Conservation (phyloP, 1,284 basidiomycete genomes). For the Exobasidium rhododendri region DNA sequence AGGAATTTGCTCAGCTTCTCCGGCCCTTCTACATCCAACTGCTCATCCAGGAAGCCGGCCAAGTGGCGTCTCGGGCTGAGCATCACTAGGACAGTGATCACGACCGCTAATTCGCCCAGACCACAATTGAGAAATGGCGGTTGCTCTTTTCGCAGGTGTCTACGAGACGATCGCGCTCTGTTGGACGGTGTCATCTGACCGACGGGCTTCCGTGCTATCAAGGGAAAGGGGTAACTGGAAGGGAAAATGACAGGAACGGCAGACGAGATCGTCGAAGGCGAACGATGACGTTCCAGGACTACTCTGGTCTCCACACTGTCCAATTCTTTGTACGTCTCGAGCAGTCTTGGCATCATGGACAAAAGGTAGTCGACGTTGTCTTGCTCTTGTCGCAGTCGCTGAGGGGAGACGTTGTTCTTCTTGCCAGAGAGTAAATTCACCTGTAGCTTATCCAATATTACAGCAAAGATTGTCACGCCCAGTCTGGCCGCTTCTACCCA, state of each 20-base stretch:
- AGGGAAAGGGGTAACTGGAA: conserved; percentile 84
- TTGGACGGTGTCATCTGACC: conserved; percentile 32
- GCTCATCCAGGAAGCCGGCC: conserved; percentile 65
- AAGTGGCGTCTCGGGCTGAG: conserved; percentile 76
- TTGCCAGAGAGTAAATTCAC: conserved; percentile 60
- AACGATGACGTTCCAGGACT: conserved; percentile 68
- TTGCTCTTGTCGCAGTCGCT: conserved; percentile 66
- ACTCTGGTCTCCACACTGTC: conserved; percentile 66
- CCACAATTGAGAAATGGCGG: conserved; percentile 66
- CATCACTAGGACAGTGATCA: conserved; percentile 76
- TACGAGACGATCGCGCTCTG: conserved; percentile 29
- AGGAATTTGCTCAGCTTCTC: conserved; percentile 65
- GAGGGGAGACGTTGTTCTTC: conserved; percentile 12
- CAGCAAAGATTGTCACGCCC: conserved; percentile 61
- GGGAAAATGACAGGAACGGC: conserved; percentile 80
- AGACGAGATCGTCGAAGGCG: conserved; percentile 63
- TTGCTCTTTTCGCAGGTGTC: conserved; percentile 25
- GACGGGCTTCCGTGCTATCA: conserved; percentile 69
- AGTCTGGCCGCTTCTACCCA: conserved; percentile 89
- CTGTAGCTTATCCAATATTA: conserved; percentile 87
- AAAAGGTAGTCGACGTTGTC: conserved; percentile 88
- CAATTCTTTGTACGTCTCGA: conserved; percentile 84
- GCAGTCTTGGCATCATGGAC: conserved; percentile 75
- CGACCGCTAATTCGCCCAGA: conserved; percentile 79
- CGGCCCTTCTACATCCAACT: conserved; percentile 40